Evolutionary conservation across 805 yeast genomes (phyloP).

Genomic region (Kodamaea leandrae): DNA sequence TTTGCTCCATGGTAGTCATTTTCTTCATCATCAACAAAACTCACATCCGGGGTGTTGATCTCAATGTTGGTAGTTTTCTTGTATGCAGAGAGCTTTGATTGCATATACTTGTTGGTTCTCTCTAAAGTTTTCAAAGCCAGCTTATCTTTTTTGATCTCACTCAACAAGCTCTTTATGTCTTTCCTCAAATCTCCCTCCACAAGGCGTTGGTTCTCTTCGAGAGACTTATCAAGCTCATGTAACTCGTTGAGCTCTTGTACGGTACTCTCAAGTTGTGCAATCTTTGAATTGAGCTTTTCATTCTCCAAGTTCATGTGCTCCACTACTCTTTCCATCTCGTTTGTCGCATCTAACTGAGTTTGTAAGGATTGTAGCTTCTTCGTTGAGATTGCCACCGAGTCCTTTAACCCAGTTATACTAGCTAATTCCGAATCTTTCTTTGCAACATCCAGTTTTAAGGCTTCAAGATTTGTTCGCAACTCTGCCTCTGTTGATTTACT

Average conservation of each 20-base stretch:
- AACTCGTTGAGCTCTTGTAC: constrained; percentile 49
- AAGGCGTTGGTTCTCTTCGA: constrained; percentile 22
- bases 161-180: constrained; percentile 30
- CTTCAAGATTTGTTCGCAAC: constrained; percentile 20
- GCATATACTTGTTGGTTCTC: constrained; percentile 19
- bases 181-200: constrained; percentile 25
- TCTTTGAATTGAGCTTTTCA: constrained; percentile 31
- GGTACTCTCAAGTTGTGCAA: constrained; percentile 32
- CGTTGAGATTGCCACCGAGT: constrained; percentile 2
- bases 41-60: constrained; percentile 5
- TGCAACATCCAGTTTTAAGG: constrained; percentile 8
- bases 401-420: constrained; percentile 23
- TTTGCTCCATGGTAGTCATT: constrained; percentile 3
- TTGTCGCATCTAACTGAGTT: constrained; percentile 31
- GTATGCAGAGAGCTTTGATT: constrained; percentile 18
- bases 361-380: constrained; percentile 26
- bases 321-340: constrained; percentile 35
- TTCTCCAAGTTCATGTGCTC: constrained; percentile 37
- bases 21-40: constrained; percentile 6
- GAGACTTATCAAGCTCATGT: constrained; percentile 47
- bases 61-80: constrained; percentile 11
- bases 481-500: constrained; percentile 24
- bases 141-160: constrained; percentile 17
- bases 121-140: constrained; percentile 18
- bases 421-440: constrained; percentile 33